Evolutionary conservation across 2,329 filamentous ascomycete genomes (phyloP), one percentile per base, ranked within the genome.

Genomic region (Fusarium torreyae): DNA sequence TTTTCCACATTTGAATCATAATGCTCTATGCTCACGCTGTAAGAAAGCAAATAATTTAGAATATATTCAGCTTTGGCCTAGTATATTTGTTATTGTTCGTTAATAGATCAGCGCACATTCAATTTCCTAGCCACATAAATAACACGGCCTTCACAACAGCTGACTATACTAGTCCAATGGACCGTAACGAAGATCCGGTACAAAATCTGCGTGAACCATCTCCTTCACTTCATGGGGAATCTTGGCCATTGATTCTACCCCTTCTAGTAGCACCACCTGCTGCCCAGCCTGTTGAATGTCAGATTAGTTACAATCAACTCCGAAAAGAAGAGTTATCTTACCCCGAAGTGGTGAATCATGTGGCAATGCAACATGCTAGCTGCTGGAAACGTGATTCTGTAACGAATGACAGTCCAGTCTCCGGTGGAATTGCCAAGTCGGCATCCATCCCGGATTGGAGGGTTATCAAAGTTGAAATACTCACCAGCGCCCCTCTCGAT

Each of bases 351-450:
- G 13, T 42, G 38, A 9, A 53, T 53, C 50, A 42, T 42, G 26
- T 43, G 50, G 24, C 50, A 53, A 39, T 53, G 38, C 38, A 53
- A 18, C 50, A 53, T 43, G 38, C 50, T 53, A 4, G 20, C 38
- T 1, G 50, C 50, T 6, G 50, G 50, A 33, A 53, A 53, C 6
- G 14, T 15, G 20, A 43, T 43, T 15, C 33, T 9, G 13, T 53
- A 53, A 11, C 49, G 26, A n/a, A 53, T 43, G 11, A 43, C 50
- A 13, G 18, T 43, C 38, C 38, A 43, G 26, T 43, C 38, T 2
- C 50, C 50, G 14, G 38, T 43, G 14, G 10, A 7, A 20, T 43
- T 43, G 10, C 38, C 39, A n/a, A 53, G 38, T 18, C 50, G 10
- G 22, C n/a, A 42, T 6, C 38, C 50, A 22, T 43, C 50, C 15